phyloP scores from a whole-genome alignment of 2,329 filamentous ascomycete genomes.

The Trichoderma citrinoviride region DNA sequence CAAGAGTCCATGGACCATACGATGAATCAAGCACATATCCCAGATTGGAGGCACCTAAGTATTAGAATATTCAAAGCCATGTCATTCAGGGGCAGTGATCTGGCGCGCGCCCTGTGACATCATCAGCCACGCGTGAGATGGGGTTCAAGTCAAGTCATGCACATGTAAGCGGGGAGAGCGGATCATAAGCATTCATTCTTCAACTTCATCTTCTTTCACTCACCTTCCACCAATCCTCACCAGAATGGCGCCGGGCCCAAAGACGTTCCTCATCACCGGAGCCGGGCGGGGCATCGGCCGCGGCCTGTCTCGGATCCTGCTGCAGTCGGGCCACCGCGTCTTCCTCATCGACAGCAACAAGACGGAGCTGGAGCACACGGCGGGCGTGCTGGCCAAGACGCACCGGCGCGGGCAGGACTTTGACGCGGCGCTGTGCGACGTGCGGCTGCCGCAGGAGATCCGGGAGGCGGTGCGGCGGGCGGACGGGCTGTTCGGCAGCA shows the following conservation, averaged over 20 bases:
- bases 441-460: constrained; percentile 36
- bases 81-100: no score
- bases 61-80: no score
- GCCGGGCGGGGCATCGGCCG: constrained; percentile 28
- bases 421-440: constrained; percentile 31
- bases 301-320: constrained; percentile 32
- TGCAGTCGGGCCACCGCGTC: constrained; percentile 40
- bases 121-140: no score
- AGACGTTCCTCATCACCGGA: constrained; percentile 28
- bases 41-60: no score
- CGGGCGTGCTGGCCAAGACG: constrained; percentile 26
- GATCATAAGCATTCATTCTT: not conserved
- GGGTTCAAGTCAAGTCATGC: not conserved
- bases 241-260: constrained; percentile 17
- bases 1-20: no score
- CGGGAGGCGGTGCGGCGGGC: constrained; percentile 31
- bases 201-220: not conserved
- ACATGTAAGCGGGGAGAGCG: not conserved
- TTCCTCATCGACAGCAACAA: constrained; percentile 40
- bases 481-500: constrained; percentile 34
- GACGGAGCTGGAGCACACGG: constrained; percentile 39
- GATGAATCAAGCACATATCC: no score
- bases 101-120: no score
- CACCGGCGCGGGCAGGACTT: constrained; percentile 24
- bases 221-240: not conserved